These are phyloP conservation scores for Ogataea pilisensis DNA, from an alignment of 805 yeast genomes.

Conservation along the genomic window DNA sequence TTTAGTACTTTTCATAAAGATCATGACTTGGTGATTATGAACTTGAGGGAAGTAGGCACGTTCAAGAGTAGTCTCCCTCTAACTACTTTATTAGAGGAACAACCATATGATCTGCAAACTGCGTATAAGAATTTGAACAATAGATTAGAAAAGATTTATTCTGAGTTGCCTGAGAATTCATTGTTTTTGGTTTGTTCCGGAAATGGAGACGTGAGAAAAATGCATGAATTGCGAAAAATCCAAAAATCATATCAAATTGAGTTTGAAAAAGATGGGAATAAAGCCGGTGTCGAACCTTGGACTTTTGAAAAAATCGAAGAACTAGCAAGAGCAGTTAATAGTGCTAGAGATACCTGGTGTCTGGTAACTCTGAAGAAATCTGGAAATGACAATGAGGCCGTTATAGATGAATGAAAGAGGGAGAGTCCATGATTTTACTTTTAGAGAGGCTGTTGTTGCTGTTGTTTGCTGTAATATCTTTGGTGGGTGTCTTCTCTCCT, in stretches of 20 bases:
- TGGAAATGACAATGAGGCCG: conserved; percentile 2
- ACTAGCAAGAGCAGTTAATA: conserved; percentile 41
- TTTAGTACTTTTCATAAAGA: conserved; percentile 34
- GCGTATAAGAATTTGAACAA: conserved; percentile 36
- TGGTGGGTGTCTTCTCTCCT: too few relatives aligned
- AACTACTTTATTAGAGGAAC: too few relatives aligned
- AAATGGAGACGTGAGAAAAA: conserved; percentile 52
- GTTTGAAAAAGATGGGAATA: conserved; percentile 39
- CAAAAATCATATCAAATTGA: conserved; percentile 40
- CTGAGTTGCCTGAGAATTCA: conserved; percentile 52
- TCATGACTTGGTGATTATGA: conserved; percentile 48
- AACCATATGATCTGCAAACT: conserved; percentile 6
- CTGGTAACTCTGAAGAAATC: conserved; percentile 39
- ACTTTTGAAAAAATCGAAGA: conserved; percentile 42
- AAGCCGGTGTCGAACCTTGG: conserved; percentile 39
- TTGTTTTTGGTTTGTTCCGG: conserved; percentile 60
- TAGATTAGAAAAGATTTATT: conserved; percentile 46
- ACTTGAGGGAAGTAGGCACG: conserved; percentile 58
- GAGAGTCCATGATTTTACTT: too few relatives aligned
- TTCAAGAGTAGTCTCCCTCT: too few relatives aligned
- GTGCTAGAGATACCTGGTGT: conserved; percentile 59
- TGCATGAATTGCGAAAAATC: conserved; percentile 42
- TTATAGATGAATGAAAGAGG: neutral
- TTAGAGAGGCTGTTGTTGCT: too few relatives aligned
- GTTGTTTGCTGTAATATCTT: too few relatives aligned